Conservation (phyloP, 208 protist species). For the Trichomonas tenax region DNA sequence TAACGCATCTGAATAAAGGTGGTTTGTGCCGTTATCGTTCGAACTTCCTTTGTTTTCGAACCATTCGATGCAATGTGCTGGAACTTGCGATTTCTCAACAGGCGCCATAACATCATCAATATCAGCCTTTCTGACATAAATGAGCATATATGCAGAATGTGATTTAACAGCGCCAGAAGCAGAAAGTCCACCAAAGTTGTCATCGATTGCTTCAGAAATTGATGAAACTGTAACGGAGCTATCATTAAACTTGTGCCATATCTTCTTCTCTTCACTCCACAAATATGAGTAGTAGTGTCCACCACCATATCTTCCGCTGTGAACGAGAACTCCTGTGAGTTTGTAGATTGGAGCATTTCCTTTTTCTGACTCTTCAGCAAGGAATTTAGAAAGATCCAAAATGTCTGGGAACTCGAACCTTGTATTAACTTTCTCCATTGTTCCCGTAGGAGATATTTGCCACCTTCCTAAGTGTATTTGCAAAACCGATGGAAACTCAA, state of each 20-base stretch:
- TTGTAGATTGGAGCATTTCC: not conserved
- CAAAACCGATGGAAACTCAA: not conserved
- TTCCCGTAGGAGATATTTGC: not conserved
- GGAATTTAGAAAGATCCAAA: not conserved
- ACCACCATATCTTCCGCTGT: not conserved
- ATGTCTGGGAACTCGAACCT: not conserved
- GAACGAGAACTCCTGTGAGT: not conserved
- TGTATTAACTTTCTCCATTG: not conserved
- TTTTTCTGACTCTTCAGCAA: not conserved
- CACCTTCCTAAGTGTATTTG: not conserved
- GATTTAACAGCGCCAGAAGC: not conserved
- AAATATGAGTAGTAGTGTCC: slow-evolving; percentile 5
- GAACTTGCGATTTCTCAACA: not conserved
- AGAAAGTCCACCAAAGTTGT: not conserved
- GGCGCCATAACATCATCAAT: not conserved
- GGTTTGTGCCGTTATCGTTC: too few species aligned
- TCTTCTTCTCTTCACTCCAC: not conserved
- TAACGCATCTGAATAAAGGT: too few species aligned
- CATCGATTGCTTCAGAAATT: not conserved
- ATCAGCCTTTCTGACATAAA: not conserved
- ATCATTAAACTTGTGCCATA: slow-evolving; percentile 3
- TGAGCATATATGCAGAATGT: not conserved
- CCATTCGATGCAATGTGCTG: not conserved
- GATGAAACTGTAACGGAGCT: not conserved
- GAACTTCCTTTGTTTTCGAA: not conserved